Evolutionary conservation across 345 rosid species (phyloP), one percentile per base, ranked within the genome.

Genomic region (Noccaea caerulescens): DNA sequence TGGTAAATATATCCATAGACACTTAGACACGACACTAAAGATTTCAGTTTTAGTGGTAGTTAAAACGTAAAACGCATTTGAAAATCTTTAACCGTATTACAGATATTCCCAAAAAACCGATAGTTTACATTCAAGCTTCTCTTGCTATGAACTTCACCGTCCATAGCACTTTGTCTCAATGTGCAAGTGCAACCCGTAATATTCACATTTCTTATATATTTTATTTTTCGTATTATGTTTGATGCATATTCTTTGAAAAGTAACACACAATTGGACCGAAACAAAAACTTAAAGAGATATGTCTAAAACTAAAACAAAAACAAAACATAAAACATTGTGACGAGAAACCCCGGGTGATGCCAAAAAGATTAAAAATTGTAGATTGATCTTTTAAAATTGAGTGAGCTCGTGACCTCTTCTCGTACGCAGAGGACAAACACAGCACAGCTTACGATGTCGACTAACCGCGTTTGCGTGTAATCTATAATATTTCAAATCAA

Each of bases 361-460:
- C 3, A 20, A 61, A 1, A 2, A 37, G 11, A 10, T 37, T 3
- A 41, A 7, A 10, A 25, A 11, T 10, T 7, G 23, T 50, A 39
- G 36, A 11, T 60, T 71, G 75, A 33, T 37, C 25, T 7, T 61
- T 30, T 16, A 34, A 61, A 51, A 41, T 32, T 60, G 11, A 71
- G 20, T 46, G 53, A 71, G 53, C 45, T 70, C 53, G 60, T 71
- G 68, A 52, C 67, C 43, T 39, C 34, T 61, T 61, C 4, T 7
- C 37, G 36, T 20, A 61, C 27, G 68, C 45, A 12, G 54, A 51
- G 46, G 61, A 61, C 75, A 71, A 34, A 60, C 12, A 32, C 16
- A 6, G 11, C 16, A n/a, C 8, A 11, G 61, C 54, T 50, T 18
- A 27, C 51, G 18, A 58, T 50, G 33, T 70, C 43, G 59, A 70